Percentiles rank a stretch among this genome's conserved stretches.
These are phyloP conservation scores for Haematococcus sp. DNA, from an alignment of 139 green algal species.

Conservation along the genomic window DNA sequence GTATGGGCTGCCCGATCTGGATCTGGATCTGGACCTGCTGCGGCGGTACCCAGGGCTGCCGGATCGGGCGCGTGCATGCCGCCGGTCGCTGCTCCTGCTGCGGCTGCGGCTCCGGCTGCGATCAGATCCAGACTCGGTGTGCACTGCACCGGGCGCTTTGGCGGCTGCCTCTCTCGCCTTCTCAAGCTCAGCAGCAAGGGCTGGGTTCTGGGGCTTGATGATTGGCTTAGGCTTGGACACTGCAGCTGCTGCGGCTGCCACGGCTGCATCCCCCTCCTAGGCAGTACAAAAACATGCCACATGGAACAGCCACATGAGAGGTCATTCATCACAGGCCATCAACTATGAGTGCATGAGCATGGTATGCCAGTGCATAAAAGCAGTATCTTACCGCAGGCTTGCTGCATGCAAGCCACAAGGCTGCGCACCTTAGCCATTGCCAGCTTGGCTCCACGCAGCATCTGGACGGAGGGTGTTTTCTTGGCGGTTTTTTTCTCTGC, in stretches of 20 bases:
- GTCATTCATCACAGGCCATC: too few relatives aligned
- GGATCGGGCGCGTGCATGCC: neutral
- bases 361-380: too few relatives aligned
- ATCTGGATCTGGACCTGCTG: slow-evolving; percentile 2
- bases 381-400: too few relatives aligned
- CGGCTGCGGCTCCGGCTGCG: slow-evolving; percentile 16
- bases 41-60: neutral
- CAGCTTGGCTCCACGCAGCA: slow-evolving; percentile 21
- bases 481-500: slow-evolving; percentile 8
- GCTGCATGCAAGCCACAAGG: too few relatives aligned
- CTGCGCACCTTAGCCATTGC: slow-evolving; percentile 18
- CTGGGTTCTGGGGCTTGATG: neutral
- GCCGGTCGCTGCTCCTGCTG: neutral
- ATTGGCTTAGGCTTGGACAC: too few relatives aligned
- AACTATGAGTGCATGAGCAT: too few relatives aligned
- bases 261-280: neutral
- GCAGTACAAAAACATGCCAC: neutral
- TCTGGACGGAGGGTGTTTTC: slow-evolving; percentile 5
- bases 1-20: neutral
- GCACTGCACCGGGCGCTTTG: neutral
- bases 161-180: neutral
- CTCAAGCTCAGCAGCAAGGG: neutral
- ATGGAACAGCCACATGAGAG: too few relatives aligned
- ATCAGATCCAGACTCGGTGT: neutral
- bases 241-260: slow-evolving; percentile 11